Base-by-base conservation (phyloP, 139 green algal genomes). In the Closterium sp. region DNA sequence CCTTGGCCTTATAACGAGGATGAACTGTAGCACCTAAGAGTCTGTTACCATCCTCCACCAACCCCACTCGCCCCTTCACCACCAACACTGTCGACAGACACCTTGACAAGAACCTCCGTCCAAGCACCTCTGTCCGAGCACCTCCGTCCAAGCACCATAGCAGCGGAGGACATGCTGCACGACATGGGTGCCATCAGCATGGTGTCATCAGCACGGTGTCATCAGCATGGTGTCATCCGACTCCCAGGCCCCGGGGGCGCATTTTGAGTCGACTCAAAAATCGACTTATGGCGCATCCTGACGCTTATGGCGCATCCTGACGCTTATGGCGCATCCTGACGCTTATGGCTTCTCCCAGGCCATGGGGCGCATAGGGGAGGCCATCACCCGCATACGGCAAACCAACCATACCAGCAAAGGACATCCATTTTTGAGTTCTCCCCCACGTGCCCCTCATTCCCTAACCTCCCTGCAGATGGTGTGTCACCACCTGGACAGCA, bases 31-130 rank as follows among this genome's bases (percentile, higher is more conserved):
- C 21, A 66, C 38, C 38, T 66, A 66, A 12, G 4, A 93, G 93
- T 25, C 90, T 95, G 21, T 55, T 95, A 9, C 94, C 94, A 6
- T 94, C 91, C 16, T 95, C 93, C 83, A 95, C 94, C 64, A 95
- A 95, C 90, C 94, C 94, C n/a, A 95, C 94, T 66, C 87, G 93
- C 3, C 94, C 94, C 25, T 96, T 90, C 91, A 96, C 94, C n/a
- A 94, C 91, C n/a, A 96, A 96, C 90, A 96, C 94, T 32, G 87
- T 96, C 64, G 94, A 96, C 69, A 93, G 95, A 91, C 94, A 96
- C 87, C 91, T 96, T 38, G 93, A 95, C 43, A 96, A 95, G 94
- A n/a, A n/a, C n/a, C n/a, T n/a, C n/a, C n/a, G n/a, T n/a, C n/a
- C n/a, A n/a, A n/a, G n/a, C n/a, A n/a, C n/a, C n/a, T n/a, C n/a